Percentiles rank a stretch among this genome's conserved stretches.
These are phyloP conservation scores for Taphrina wiesneri DNA, from an alignment of 1,139 yeast genomes.

Conservation along the genomic window DNA sequence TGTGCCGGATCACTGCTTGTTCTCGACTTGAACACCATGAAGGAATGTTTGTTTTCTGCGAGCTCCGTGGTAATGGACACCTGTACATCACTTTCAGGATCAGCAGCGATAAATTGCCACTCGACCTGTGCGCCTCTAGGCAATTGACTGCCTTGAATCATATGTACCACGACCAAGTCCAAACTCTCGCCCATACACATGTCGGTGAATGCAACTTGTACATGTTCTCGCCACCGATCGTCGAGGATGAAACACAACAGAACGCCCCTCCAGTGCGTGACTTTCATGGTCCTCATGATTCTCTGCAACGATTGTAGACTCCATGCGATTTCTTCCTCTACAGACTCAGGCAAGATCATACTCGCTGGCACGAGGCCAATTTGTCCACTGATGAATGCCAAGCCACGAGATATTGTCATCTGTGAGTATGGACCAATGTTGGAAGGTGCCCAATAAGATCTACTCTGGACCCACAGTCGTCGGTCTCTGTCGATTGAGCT, in stretches of 20 bases:
- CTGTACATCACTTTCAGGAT: conserved; percentile 69
- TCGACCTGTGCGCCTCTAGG: conserved; percentile 28
- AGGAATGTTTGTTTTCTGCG: background rate
- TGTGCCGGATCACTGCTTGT: background rate
- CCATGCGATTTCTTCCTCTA: conserved; percentile 13
- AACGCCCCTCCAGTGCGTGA: conserved; percentile 8
- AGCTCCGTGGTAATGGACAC: background rate
- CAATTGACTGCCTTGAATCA: conserved; percentile 21
- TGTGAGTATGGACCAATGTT: conserved; percentile 98
- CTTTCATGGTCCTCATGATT: background rate
- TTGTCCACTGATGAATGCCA: conserved; percentile 82
- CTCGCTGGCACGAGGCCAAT: conserved; percentile 76
- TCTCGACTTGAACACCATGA: background rate
- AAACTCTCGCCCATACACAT: background rate
- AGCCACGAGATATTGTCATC: conserved; percentile 56
- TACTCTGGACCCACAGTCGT: conserved; percentile 86
- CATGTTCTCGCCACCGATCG: background rate
- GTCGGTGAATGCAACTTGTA: background rate
- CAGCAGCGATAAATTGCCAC: conserved; percentile 24
- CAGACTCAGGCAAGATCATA: conserved; percentile 51
- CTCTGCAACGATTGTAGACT: conserved; percentile 23
- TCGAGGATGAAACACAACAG: conserved; percentile 14
- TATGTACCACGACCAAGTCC: background rate
- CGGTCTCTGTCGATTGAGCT: conserved; percentile 35
- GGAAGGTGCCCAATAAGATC: conserved; percentile 97